A percentile compares a stretch with the other conserved stretches of the same genome.
These are phyloP conservation scores for Phoma herbarum DNA, from an alignment of 2,329 filamentous ascomycete species.

Conservation along the genomic window DNA sequence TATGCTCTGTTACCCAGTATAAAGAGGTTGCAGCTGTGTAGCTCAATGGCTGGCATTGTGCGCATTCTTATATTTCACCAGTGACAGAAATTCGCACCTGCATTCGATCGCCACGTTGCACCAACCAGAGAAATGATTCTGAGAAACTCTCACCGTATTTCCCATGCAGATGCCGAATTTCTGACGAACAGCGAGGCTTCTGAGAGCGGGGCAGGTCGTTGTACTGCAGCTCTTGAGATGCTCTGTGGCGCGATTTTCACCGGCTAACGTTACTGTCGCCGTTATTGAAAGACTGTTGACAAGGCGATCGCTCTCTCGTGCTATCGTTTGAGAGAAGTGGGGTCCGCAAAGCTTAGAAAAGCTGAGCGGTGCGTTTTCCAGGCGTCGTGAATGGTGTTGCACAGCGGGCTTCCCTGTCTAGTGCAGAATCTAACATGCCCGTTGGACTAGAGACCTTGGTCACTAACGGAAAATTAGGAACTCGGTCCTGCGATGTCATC, in stretches of 20 bases:
- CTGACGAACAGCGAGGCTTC: conserved; percentile 14
- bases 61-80: conserved; percentile 24
- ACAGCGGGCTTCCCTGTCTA: conserved; percentile 10
- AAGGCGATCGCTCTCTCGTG: conserved; percentile 7
- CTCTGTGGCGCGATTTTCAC: conserved; percentile 4
- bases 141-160: conserved; percentile 16
- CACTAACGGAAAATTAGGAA: conserved; percentile 6
- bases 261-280: conserved; percentile 1
- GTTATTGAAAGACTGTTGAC: conserved; percentile 9
- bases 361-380: conserved; percentile 14
- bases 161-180: conserved; percentile 3
- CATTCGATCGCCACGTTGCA: conserved; percentile 25
- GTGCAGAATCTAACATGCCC: conserved; percentile 10
- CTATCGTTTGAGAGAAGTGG: conserved; percentile 23
- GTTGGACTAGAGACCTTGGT: conserved; percentile 10
- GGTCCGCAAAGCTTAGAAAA: conserved; percentile 14
- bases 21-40: conserved; percentile 22
- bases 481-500: conserved; percentile 3
- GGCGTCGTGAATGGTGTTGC: conserved; percentile 18
- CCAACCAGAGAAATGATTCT: conserved; percentile 13
- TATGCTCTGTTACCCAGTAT: conserved; percentile 15
- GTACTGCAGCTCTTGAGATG: conserved; percentile 1
- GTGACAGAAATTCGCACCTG: conserved; percentile 21
- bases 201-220: background rate
- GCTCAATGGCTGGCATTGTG: conserved; percentile 23